Evolutionary conservation across 768 basidiomycete species (phyloP).

Genomic region (Lactarius sanguifluus): DNA sequence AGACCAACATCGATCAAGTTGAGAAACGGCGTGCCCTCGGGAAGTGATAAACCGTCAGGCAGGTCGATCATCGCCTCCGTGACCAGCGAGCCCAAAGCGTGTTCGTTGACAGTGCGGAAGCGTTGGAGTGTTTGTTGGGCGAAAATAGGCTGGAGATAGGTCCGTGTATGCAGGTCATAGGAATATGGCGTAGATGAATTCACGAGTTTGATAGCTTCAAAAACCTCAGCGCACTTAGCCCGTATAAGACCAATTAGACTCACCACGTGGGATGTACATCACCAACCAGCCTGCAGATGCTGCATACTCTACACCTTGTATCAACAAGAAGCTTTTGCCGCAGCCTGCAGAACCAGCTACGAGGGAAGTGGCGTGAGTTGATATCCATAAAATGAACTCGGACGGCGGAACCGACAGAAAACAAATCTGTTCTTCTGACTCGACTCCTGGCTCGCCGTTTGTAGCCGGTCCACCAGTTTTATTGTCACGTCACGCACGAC

Average conservation of each 20-base stretch:
- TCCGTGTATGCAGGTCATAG: constrained; percentile 74
- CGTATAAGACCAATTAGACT: constrained; percentile 26
- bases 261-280: constrained; percentile 80
- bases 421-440: constrained; percentile 58
- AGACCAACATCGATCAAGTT: constrained; percentile 60
- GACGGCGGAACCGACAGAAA: constrained; percentile 51
- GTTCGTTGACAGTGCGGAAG: constrained; percentile 57
- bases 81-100: constrained; percentile 43
- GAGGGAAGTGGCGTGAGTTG: constrained; percentile 20
- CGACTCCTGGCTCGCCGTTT: constrained; percentile 46
- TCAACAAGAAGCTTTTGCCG: constrained; percentile 77
- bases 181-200: constrained; percentile 70
- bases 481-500: constrained; percentile 71
- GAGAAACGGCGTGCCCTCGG: constrained; percentile 48
- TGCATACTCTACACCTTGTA: constrained; percentile 76
- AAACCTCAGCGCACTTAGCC: neutral
- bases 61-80: constrained; percentile 46
- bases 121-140: constrained; percentile 64
- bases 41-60: constrained; percentile 47
- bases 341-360: constrained; percentile 73
- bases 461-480: constrained; percentile 51
- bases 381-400: neutral
- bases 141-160: constrained; percentile 70
- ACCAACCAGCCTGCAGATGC: constrained; percentile 71
- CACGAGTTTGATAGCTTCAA: constrained; percentile 55